Base-by-base conservation (phyloP, 352 stramenopile species). In the Globisporangium carolinianum region DNA sequence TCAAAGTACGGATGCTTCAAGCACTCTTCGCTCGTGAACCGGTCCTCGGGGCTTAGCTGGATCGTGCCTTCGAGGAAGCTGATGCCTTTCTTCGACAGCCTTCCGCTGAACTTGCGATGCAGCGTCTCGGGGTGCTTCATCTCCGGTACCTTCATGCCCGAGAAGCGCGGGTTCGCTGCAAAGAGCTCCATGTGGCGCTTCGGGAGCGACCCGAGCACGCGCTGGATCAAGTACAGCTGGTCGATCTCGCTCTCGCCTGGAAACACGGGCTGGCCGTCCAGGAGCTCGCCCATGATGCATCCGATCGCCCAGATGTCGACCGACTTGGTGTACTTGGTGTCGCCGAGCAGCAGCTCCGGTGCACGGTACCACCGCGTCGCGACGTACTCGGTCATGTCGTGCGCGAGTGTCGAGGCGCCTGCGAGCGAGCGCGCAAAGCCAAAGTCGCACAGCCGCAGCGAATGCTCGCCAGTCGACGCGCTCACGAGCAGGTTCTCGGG, bases 211-310 rank as follows among this genome's bases (percentile, higher is more conserved):
- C 97, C 97, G 9, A 99, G 80, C 48, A 99, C 79, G 67, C 98
- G 98, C 68, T 99, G 98, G 60, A 99, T 99, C 69, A 99, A 86
- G 17, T 99, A 98, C 3, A 99, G 78, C 82, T 99, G 97, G 65
- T 99, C 97, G 17, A 99, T 98, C 56, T 98, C 96, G 41, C 89
- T 98, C 67, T 98, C 96, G n/a, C 97, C 97, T 4, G 97, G 96
- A 68, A 99, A 99, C 54, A 99, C 83, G 5, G 97, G 97, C 64
- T 98, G 89, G 2, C 96, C 96, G 53, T 99, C 82, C 6, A 99
- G 73, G 8, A 99, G 77, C 74, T 99, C 97, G 35, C 94, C 97
- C 68, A 98, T 97, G 53, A 99, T 98, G 74, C 97, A 99, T 4
- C 97, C 96, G n/a, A 94, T 87, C 11, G 88, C 93, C 93, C 94